These are phyloP conservation scores for Silybum marianum DNA, from an alignment of 129 eudicot genomes.

Conservation along the genomic window DNA sequence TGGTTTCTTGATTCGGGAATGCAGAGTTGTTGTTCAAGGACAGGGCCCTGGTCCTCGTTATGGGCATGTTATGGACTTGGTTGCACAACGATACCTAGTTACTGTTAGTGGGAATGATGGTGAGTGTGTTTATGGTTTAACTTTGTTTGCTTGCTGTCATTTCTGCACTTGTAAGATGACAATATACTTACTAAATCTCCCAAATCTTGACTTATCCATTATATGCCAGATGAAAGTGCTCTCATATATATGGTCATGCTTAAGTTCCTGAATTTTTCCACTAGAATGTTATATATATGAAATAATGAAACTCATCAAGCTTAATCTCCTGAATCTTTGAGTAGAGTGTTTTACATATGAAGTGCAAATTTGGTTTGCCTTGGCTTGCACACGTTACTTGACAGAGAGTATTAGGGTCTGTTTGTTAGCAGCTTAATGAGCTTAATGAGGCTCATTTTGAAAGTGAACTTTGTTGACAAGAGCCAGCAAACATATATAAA, in stretches of 20 bases:
- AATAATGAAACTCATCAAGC: neutral
- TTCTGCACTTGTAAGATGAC: too few species aligned
- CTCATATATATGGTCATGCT: too few species aligned
- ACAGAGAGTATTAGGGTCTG: too few species aligned
- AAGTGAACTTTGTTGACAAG: too few species aligned
- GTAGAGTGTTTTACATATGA: neutral
- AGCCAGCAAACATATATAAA: too few species aligned
- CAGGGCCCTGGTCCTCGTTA: slow-evolving; percentile 96
- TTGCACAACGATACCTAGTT: slow-evolving; percentile 93
- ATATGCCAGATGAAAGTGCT: too few species aligned
- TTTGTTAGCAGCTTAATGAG: too few species aligned
- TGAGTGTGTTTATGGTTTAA: slow-evolving; percentile 41
- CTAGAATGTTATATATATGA: neutral
- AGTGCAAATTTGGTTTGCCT: neutral
- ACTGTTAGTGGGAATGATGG: slow-evolving; percentile 97
- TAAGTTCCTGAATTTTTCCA: too few species aligned
- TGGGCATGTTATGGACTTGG: slow-evolving; percentile 98
- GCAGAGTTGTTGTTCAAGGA: slow-evolving; percentile 97
- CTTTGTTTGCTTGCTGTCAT: neutral
- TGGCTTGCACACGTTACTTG: too few species aligned
- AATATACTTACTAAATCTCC: neutral
- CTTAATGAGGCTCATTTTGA: too few species aligned
- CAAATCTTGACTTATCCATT: too few species aligned
- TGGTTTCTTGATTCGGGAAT: slow-evolving; percentile 23
- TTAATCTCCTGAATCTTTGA: neutral